phyloP scores from a whole-genome alignment of 2,329 filamentous ascomycete genomes.

The Aureobasidium namibiae region DNA sequence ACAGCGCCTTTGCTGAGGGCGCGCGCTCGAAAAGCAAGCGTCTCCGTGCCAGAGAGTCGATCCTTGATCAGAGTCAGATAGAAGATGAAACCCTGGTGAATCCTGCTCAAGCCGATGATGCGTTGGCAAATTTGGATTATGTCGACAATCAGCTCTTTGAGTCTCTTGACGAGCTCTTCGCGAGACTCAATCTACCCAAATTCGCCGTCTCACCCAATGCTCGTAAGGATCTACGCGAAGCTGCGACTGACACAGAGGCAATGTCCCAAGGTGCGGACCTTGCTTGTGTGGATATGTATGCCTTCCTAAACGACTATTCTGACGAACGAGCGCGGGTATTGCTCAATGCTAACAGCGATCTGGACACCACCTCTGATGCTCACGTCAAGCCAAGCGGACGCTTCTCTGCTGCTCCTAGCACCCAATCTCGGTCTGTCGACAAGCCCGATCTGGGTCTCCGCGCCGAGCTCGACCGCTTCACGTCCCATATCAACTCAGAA shows the following conservation, averaged over 20 bases:
- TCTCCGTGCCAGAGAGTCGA: constrained; percentile 51
- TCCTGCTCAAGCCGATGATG: constrained; percentile 2
- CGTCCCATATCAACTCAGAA: constrained; percentile 37
- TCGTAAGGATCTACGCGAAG: constrained; percentile 2
- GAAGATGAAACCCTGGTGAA: constrained; percentile 26
- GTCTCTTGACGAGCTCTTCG: constrained; percentile 2
- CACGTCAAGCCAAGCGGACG: constrained; percentile 10
- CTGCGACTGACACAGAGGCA: not conserved
- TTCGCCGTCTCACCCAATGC: not conserved
- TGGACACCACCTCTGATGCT: constrained; percentile 15
- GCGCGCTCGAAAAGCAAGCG: constrained; percentile 52
- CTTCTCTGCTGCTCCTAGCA: constrained; percentile 12
- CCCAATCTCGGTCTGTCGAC: constrained; percentile 11
- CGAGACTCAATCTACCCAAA: not conserved
- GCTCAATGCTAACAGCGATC: constrained; percentile 20
- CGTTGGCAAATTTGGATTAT: constrained; percentile 10
- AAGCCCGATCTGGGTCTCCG: constrained; percentile 16
- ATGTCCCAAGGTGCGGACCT: not conserved
- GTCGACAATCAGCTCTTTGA: constrained; percentile 5
- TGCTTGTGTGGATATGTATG: constrained; percentile 5
- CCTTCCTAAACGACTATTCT: constrained; percentile 20
- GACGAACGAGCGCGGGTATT: constrained; percentile 22
- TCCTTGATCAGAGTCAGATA: constrained; percentile 30
- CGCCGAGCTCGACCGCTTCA: constrained; percentile 33
- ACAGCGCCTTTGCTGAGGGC: constrained; percentile 43